phyloP scores from a whole-genome alignment of 331 rosid genomes.

The Rosa hybrid region DNA sequence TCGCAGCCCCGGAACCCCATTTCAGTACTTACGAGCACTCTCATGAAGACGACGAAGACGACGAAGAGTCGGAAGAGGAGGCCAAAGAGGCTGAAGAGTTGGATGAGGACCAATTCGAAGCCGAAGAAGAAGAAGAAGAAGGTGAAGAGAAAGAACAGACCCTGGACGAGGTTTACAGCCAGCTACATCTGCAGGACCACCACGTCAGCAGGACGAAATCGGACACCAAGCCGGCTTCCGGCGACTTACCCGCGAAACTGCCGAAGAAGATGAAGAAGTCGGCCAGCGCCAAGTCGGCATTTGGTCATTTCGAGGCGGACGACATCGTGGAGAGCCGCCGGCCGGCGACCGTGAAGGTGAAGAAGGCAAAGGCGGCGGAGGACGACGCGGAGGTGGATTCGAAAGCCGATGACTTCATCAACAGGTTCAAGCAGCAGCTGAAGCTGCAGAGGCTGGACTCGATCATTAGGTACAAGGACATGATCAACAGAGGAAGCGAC shows the following conservation, averaged over 20 bases:
- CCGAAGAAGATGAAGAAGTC: conserved; percentile 82
- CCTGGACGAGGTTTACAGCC: conserved; percentile 61
- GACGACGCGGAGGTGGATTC: conserved; percentile 73
- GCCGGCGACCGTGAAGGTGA: conserved; percentile 68
- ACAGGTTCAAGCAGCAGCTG: conserved; percentile 82
- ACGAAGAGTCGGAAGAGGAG: not conserved
- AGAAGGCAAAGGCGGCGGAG: conserved; percentile 30
- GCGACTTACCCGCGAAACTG: conserved; percentile 54
- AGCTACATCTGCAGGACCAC: conserved; percentile 38
- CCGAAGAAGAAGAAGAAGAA: not conserved
- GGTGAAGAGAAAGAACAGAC: conserved; percentile 12
- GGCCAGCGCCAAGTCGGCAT: conserved; percentile 67
- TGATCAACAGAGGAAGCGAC: conserved; percentile 40
- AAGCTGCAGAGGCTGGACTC: conserved; percentile 89
- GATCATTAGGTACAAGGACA: conserved; percentile 61
- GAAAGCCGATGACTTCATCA: conserved; percentile 89
- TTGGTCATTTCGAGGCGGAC: conserved; percentile 52
- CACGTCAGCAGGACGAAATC: conserved; percentile 48
- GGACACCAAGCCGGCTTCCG: conserved; percentile 66
- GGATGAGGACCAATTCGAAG: conserved; percentile 25
- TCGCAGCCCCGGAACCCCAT: not conserved
- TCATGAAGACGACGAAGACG: not conserved
- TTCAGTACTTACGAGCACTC: not conserved
- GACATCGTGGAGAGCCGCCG: conserved; percentile 67
- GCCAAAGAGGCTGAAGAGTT: not conserved